These are phyloP conservation scores for Cytospora chrysosperma DNA, from an alignment of 2,329 filamentous ascomycete genomes.

Conservation along the genomic window DNA sequence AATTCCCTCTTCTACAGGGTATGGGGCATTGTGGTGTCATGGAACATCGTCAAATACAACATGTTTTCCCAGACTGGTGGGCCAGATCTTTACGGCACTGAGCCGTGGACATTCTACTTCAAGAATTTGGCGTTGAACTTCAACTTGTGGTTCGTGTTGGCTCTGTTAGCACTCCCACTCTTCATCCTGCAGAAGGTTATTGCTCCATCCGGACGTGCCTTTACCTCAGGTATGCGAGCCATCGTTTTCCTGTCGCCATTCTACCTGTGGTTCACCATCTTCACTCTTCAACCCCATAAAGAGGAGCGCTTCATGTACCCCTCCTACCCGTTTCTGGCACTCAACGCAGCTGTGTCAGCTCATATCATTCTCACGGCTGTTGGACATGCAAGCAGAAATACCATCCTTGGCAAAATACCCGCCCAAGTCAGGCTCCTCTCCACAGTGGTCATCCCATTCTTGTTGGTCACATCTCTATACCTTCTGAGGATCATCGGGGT, in stretches of 20 bases:
- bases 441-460: constrained; percentile 59
- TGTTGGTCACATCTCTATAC: constrained; percentile 30
- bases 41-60: constrained; percentile 96
- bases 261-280: constrained; percentile 92
- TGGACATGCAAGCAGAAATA: constrained; percentile 67
- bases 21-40: constrained; percentile 66
- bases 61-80: constrained; percentile 80
- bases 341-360: constrained; percentile 83
- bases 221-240: constrained; percentile 70
- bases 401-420: constrained; percentile 69
- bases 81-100: constrained; percentile 90
- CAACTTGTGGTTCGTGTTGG: constrained; percentile 88
- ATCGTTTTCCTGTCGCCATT: constrained; percentile 80
- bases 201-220: constrained; percentile 58
- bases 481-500: constrained; percentile 66
- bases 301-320: constrained; percentile 99
- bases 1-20: constrained; percentile 87
- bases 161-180: constrained; percentile 71
- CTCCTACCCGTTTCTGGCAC: constrained; percentile 82
- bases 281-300: constrained; percentile 91
- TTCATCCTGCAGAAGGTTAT: constrained; percentile 71
- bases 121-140: constrained; percentile 92
- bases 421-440: constrained; percentile 68
- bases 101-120: constrained; percentile 96
- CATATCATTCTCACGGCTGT: constrained; percentile 77